Percentiles rank a stretch among this genome's conserved stretches.
phyloP scores from a whole-genome alignment of 176 grass and related monocot genomes.

The Puya raimondii region DNA sequence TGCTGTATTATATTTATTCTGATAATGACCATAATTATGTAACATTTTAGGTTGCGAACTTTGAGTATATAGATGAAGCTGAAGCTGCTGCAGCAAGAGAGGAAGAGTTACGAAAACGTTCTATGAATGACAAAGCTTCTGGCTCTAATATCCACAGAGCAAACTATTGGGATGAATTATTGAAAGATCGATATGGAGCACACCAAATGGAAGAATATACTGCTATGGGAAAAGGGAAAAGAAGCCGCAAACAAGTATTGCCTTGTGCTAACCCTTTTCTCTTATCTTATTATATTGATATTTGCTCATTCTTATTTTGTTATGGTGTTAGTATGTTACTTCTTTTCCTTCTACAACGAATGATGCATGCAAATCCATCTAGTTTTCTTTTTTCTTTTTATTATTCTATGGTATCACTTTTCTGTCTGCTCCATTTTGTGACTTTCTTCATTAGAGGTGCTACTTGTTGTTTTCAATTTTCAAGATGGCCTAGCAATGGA shows the following conservation, averaged over 20 bases:
- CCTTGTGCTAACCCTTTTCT: constrained; percentile 5
- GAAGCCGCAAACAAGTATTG: constrained; percentile 89
- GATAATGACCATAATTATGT: not conserved
- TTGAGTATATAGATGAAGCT: constrained; percentile 90
- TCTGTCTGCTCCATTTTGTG: constrained; percentile 2
- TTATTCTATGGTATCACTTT: not conserved
- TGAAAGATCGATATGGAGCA: constrained; percentile 69
- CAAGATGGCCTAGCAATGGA: not conserved
- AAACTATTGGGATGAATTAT: constrained; percentile 88
- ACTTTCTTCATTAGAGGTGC: not conserved
- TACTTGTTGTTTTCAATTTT: not conserved
- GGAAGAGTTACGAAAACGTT: constrained; percentile 53
- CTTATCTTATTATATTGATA: not conserved
- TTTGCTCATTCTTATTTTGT: not conserved
- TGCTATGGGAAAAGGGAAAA: constrained; percentile 97
- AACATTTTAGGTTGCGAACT: constrained; percentile 68
- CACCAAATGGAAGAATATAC: constrained; percentile 85
- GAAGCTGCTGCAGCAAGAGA: constrained; percentile 88
- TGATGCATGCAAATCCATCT: no score
- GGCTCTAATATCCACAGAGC: constrained; percentile 46
- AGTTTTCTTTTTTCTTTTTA: no score
- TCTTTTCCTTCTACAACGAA: no score
- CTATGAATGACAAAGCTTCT: constrained; percentile 30
- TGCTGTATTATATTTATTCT: not conserved
- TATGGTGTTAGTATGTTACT: no score